These are phyloP conservation scores for Cladosporium cucumerinum DNA, from an alignment of 2,329 filamentous ascomycete genomes.

Conservation along the genomic window DNA sequence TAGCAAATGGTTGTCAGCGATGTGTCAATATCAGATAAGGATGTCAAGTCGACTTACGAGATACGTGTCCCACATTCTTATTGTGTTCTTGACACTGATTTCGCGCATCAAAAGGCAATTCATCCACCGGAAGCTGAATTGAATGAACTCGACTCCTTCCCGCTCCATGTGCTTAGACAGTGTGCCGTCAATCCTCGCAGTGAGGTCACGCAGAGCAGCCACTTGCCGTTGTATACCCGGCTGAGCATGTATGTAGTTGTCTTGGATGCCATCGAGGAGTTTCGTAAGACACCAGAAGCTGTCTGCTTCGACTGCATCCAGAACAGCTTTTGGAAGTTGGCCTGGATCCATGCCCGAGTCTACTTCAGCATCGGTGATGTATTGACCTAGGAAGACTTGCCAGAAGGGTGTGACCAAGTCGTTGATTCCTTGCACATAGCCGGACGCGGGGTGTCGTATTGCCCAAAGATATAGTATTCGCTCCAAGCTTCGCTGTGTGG, in stretches of 20 bases:
- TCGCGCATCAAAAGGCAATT: constrained; percentile 98
- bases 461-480: constrained; percentile 97
- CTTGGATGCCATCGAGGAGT: constrained; percentile 95
- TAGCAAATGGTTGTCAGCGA: constrained; percentile 38
- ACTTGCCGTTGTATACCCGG: constrained; percentile 96
- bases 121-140: constrained; percentile 99
- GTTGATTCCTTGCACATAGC: constrained; percentile 98
- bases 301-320: constrained; percentile 96
- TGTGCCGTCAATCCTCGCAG: constrained; percentile 78
- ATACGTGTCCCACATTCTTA: constrained; percentile 99
- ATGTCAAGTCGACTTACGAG: constrained; percentile 60
- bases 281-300: constrained; percentile 99
- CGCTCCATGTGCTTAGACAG: constrained; percentile 85
- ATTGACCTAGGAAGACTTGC: constrained; percentile 92
- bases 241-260: constrained; percentile 97
- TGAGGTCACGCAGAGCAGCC: constrained; percentile 80
- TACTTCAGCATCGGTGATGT: constrained; percentile 90
- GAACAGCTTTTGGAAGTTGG: constrained; percentile 80
- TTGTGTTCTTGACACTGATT: constrained; percentile 92
- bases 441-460: constrained; percentile 92
- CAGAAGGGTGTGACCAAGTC: constrained; percentile 96
- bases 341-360: constrained; percentile 96
- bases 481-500: constrained; percentile 89
- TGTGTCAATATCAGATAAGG: background rate
- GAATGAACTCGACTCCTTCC: constrained; percentile 95